Conservation (phyloP, 176 grass and related monocot genomes). For the Bolboschoenus planiculmis region DNA sequence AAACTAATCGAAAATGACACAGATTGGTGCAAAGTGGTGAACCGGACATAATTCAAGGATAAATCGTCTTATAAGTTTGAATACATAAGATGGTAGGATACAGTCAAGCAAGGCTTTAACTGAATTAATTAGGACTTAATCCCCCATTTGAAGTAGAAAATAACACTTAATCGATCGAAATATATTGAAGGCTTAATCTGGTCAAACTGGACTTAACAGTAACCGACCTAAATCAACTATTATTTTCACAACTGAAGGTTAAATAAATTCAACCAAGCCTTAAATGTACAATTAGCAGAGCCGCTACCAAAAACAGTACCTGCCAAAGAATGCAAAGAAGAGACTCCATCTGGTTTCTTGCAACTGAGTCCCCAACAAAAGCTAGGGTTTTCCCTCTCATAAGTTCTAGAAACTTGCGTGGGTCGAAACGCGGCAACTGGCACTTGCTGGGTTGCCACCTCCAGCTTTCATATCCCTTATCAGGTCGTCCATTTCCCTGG, state of each 20-base stretch:
- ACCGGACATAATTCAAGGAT: neutral
- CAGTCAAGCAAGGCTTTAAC: too few species aligned
- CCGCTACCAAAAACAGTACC: constrained; percentile 21
- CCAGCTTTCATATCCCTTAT: constrained; percentile 81
- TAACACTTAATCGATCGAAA: neutral
- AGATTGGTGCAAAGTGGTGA: neutral
- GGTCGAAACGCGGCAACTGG: constrained; percentile 63
- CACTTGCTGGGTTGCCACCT: constrained; percentile 85
- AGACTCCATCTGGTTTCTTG: constrained; percentile 94
- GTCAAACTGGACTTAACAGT: neutral
- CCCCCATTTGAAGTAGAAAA: neutral
- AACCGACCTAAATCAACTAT: neutral
- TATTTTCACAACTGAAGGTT: neutral
- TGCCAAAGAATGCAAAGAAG: constrained; percentile 91
- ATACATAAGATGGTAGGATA: too few species aligned
- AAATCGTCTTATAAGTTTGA: neutral
- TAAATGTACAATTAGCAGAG: neutral
- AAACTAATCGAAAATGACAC: neutral
- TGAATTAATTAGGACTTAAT: neutral
- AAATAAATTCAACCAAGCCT: neutral
- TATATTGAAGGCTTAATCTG: neutral
- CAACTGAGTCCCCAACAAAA: constrained; percentile 88
- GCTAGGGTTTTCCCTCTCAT: constrained; percentile 92
- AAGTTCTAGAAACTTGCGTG: constrained; percentile 71
- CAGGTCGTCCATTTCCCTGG: constrained; percentile 80